phyloP scores from a whole-genome alignment of 768 basidiomycete genomes.

The Boletus pseudopeckii region DNA sequence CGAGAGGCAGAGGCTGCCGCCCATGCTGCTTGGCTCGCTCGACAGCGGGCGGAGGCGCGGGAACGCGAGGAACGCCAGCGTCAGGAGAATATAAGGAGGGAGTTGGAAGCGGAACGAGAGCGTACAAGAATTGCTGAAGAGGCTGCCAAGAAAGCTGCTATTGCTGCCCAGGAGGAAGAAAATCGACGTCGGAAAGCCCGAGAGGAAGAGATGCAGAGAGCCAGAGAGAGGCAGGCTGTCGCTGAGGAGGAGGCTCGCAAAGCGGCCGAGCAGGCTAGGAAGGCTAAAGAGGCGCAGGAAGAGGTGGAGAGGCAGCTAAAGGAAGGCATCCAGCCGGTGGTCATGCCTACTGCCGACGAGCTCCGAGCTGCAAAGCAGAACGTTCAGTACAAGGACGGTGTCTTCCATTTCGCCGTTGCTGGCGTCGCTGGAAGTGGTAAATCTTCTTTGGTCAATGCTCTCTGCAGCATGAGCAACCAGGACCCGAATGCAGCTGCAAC shows the following conservation, averaged over 20 bases:
- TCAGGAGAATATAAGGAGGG: slow-evolving; percentile 13
- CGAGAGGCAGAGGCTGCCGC: slow-evolving; percentile 21
- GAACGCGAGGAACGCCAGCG: slow-evolving; percentile 24
- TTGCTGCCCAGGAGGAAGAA: slow-evolving; percentile 25
- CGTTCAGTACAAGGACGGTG: slow-evolving; percentile 26
- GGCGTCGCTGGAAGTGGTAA: slow-evolving; percentile 32
- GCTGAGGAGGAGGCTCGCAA: slow-evolving; percentile 25
- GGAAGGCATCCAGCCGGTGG: slow-evolving; percentile 29
- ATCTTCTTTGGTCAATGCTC: slow-evolving; percentile 31
- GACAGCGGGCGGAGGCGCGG: slow-evolving; percentile 22
- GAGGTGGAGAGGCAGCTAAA: slow-evolving; percentile 22
- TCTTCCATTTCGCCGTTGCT: slow-evolving; percentile 31
- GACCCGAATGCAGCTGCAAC: slow-evolving; percentile 28
- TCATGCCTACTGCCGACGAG: slow-evolving; percentile 29
- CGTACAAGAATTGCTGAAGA: slow-evolving; percentile 19
- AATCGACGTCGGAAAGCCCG: slow-evolving; percentile 18
- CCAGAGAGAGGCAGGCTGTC: slow-evolving; percentile 14
- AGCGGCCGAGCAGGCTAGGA: slow-evolving; percentile 23
- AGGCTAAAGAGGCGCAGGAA: slow-evolving; percentile 19
- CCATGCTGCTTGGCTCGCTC: slow-evolving; percentile 22
- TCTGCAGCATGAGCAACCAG: slow-evolving; percentile 31
- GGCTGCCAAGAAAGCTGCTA: slow-evolving; percentile 21
- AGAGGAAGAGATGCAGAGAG: slow-evolving; percentile 20
- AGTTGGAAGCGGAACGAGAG: slow-evolving; percentile 22
- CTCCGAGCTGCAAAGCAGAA: slow-evolving; percentile 23